phyloP scores from a whole-genome alignment of 2,329 filamentous ascomycete genomes.

The Aspergillus neotritici region DNA sequence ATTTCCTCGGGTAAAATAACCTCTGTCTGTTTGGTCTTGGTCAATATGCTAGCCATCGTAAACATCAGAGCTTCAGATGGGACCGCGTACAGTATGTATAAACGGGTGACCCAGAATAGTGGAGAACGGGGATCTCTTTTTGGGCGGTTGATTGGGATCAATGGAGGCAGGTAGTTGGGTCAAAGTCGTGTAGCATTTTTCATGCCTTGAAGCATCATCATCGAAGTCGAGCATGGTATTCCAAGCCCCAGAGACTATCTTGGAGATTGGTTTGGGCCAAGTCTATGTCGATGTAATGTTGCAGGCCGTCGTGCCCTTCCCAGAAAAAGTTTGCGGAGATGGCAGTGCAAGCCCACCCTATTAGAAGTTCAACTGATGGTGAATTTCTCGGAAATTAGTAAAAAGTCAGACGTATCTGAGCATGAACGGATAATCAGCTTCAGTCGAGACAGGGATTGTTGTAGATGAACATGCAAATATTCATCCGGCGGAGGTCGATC shows the following conservation, averaged over 20 bases:
- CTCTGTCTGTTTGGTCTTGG: slow-evolving; percentile 41
- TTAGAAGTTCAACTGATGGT: too few relatives aligned
- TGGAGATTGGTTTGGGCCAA: too few relatives aligned
- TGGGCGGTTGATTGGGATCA: slow-evolving; percentile 63
- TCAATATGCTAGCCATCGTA: neutral
- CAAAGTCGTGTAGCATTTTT: slow-evolving; percentile 70
- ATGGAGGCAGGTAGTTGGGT: slow-evolving; percentile 61
- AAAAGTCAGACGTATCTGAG: too few relatives aligned
- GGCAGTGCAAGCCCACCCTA: too few relatives aligned
- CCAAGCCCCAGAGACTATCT: too few relatives aligned
- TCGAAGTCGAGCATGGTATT: slow-evolving; percentile 41
- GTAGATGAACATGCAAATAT: neutral
- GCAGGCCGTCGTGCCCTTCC: too few relatives aligned
- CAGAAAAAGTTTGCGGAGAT: too few relatives aligned
- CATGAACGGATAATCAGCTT: too few relatives aligned
- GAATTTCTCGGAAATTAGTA: too few relatives aligned
- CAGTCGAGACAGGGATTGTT: too few relatives aligned
- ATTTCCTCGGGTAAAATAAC: slow-evolving; percentile 65
- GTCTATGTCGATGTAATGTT: too few relatives aligned
- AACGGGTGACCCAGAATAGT: slow-evolving; percentile 61
- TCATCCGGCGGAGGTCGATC: neutral
- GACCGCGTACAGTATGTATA: slow-evolving; percentile 56
- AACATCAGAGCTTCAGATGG: neutral
- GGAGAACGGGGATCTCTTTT: slow-evolving; percentile 71
- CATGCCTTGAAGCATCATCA: slow-evolving; percentile 32